Base-by-base conservation (phyloP, 1,284 basidiomycete species). In the Leccinum griseonigrum region DNA sequence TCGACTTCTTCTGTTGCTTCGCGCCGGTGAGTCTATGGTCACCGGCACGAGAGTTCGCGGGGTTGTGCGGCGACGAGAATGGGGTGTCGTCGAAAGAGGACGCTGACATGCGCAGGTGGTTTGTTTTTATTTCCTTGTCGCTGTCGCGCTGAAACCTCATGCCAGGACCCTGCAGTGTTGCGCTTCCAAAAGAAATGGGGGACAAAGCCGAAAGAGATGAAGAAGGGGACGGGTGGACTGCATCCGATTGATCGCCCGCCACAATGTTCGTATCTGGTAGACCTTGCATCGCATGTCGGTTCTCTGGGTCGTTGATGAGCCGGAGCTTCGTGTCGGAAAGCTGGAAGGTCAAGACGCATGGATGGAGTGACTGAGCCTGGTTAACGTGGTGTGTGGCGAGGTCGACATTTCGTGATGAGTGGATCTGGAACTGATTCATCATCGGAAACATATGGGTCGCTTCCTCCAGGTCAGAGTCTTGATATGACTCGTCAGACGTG, bases 1-100 rank as follows among this genome's bases (percentile, higher is more conserved):
- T 84, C 1, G 78, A 76, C 61, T 77, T 83, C 67, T 81, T 83
- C 11, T 62, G 58, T 14, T 58, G 67, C 38, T 63, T 73, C 5
- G 31, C 6, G 8, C 61, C 54, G 40, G 62, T 8, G 4, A 56
- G 9, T 10, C 58, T 60, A 48, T 61, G 71, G 38, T 69, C 61
- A 18, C 60, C 38, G 52, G 48, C 3, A 26, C 53, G 52, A 51
- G 57, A 14, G 28, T 58, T 56, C 5, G 48, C n/a, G 8, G 61
- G 58, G 62, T 43, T 64, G 54, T 63, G 58, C 28, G 60, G 13
- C 54, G 63, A 58, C 52, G 63, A 60, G 36, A 57, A 56, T 3
- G 60, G 63, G 32, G 58, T 13, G 9, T 8, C 40, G 51, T 36
- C 57, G 51, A 63, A 61, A 5, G 69, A 53, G 38, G 57, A 26